Percentiles rank a stretch among this genome's conserved stretches.
These are phyloP conservation scores for Tetratostichococcus sp. DNA, from an alignment of 139 green algal species.

Conservation along the genomic window DNA sequence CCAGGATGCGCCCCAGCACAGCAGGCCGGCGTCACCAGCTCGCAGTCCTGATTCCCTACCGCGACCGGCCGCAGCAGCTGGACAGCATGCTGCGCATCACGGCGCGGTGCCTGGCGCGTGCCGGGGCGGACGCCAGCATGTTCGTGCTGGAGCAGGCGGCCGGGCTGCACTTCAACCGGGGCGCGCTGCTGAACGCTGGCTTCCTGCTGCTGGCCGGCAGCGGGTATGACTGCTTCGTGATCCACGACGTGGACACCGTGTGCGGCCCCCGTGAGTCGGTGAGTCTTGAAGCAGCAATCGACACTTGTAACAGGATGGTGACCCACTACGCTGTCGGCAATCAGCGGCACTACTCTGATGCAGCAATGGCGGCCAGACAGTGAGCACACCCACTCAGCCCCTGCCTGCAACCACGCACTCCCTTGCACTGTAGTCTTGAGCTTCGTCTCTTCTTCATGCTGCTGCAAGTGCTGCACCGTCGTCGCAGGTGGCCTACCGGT, in stretches of 20 bases:
- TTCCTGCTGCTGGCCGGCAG: slow-evolving; percentile 21
- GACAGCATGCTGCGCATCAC: neutral
- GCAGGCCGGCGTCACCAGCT: too few relatives aligned
- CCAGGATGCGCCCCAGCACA: too few relatives aligned
- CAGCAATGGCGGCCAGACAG: too few relatives aligned
- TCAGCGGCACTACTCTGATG: too few relatives aligned
- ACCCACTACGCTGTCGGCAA: too few relatives aligned
- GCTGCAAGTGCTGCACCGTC: too few relatives aligned
- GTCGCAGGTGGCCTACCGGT: slow-evolving; percentile 20
- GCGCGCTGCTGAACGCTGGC: slow-evolving; percentile 32
- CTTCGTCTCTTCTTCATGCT: too few relatives aligned
- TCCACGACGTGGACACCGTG: slow-evolving; percentile 41
- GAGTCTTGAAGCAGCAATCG: neutral
- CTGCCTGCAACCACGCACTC: too few relatives aligned
- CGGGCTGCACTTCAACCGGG: slow-evolving; percentile 26
- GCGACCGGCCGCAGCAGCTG: neutral
- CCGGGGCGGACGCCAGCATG: slow-evolving; percentile 10
- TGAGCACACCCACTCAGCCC: too few relatives aligned
- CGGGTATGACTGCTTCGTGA: slow-evolving; percentile 33
- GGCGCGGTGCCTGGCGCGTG: neutral
- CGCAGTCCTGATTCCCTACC: too few relatives aligned
- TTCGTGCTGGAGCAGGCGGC: slow-evolving; percentile 37
- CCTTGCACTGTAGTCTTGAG: too few relatives aligned
- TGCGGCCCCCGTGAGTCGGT: neutral
- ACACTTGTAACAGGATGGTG: too few relatives aligned